Base-by-base conservation (phyloP, 495 filamentous ascomycete species). In the Oleoguttula mirabilis region DNA sequence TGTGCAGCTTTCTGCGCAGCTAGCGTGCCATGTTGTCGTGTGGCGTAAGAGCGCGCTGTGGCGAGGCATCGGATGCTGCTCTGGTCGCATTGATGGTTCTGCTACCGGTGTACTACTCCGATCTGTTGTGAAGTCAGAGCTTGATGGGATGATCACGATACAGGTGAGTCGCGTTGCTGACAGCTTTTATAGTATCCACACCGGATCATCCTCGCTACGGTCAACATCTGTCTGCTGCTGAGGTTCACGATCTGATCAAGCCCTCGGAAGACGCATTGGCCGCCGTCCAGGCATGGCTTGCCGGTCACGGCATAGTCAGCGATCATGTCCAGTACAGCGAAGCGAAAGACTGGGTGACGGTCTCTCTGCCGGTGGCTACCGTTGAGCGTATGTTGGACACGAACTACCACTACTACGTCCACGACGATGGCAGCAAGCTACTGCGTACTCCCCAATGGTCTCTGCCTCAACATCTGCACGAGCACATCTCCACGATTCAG, bases 401-500 rank as follows among this genome's bases (percentile, higher is more conserved):
- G 12, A 50, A 65, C 33, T 69, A 69, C 47, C 48, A 53, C 32
- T 46, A 59, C 31, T 69, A 55, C 45, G 38, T 58, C 44, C 57
- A 66, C 33, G 43, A 58, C 7, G 62, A 65, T 42, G 63, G 67
- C 22, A 45, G 52, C 17, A 25, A 58, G 38, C 49, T 63, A 21
- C 42, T 61, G 28, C 61, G 61, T 15, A 62, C 60, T 24, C 55
- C 63, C 25, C 45, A 61, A 24, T 77, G 71, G 59, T 72, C 67
- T 32, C 61, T 75, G 10, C 72, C 73, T 23, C 56, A 55, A 39
- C 62, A 70, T 48, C 66, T 63, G 5, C 71, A 71, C 40, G 55
- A 56, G 16, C 72, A 77, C 48, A 69, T 82, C 45, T 68, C 73
- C 36, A 66, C 71, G 5, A 71, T 81, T 34, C 77, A 81, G 58